Evolutionary conservation across 352 stramenopile species (phyloP), one percentile per base, ranked within the genome.

Genomic region (Phytopythium helicoides): DNA sequence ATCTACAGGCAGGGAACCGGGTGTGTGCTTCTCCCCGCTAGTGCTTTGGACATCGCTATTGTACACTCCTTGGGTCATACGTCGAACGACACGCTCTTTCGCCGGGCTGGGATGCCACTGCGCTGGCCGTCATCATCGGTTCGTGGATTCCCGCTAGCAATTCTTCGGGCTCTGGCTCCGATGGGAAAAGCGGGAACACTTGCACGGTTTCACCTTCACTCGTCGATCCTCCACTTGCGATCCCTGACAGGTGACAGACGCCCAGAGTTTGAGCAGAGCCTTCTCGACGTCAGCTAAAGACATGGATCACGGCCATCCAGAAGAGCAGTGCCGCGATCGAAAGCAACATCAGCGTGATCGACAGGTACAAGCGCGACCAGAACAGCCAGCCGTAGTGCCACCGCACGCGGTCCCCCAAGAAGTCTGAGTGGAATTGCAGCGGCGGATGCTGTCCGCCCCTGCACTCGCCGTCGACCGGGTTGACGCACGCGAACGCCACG

Each of bases 401-500:
- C 19, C 48, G 41, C 38, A 52, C 45, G 45, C 45, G 33, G 28
- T 65, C 54, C 23, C 50, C 55, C 19, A 68, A 56, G 33, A 57
- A 53, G 34, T 52, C 57, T 33, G 65, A 70, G 45, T 72, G 55
- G 57, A 84, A 73, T 22, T 67, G 54, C 7, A 84, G 58, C 33
- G 62, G 71, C 9, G 73, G 73, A 26, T 67, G 54, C 36, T 56
- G 62, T 0, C 73, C 73, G 10, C 73, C 73, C 0, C 35, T 37
- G 22, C 73, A 84, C 14, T 44, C 62, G 44, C 26, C 44, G 28
- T 39, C 16, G 0, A 41, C 33, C 23, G 14, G 33, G 7, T 25
- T 35, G 9, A 71, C 48, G 37, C 79, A 89, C 11, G 76, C 79
- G 37, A 89, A 83, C 1, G 71, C 56, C 11, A 89, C 62, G 3